Percentiles rank a stretch among this genome's conserved stretches.
Evolutionary conservation across 2,329 filamentous ascomycete genomes (phyloP).

Genomic region (Talaromyces sp.): DNA sequence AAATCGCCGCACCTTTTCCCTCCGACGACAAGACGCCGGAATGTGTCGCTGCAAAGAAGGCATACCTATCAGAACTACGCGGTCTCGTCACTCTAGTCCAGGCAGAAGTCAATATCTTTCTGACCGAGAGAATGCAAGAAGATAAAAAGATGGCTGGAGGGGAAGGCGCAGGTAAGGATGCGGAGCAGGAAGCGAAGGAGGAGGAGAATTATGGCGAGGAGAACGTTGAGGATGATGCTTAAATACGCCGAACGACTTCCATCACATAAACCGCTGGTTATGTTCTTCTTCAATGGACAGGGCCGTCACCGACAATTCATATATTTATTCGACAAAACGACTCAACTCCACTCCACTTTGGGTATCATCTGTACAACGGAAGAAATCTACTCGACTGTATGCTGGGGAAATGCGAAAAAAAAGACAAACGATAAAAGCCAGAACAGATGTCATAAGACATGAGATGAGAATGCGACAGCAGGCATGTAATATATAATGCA

Average conservation of each 20-base stretch:
- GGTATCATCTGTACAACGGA: constrained; percentile 19
- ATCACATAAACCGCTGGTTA: neutral
- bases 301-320: neutral
- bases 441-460: constrained; percentile 24
- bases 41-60: constrained; percentile 43
- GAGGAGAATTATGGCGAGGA: constrained; percentile 78
- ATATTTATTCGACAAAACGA: neutral
- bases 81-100: constrained; percentile 51
- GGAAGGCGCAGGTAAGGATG: constrained; percentile 31
- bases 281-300: neutral
- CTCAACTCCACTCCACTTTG: constrained; percentile 14
- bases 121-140: constrained; percentile 61
- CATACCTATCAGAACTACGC: constrained; percentile 52
- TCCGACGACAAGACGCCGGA: constrained; percentile 6
- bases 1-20: constrained; percentile 22
- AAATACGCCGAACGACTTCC: neutral
- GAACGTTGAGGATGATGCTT: constrained; percentile 59
- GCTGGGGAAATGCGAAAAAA: neutral
- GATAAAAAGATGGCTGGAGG: constrained; percentile 47
- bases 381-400: constrained; percentile 5
- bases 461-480: neutral
- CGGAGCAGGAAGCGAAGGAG: constrained; percentile 41
- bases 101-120: constrained; percentile 55
- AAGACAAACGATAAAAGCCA: constrained; percentile 22
- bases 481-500: neutral